Evolutionary conservation across 495 filamentous ascomycete species (phyloP).

Genomic region (Clohesyomyces aquaticus): DNA sequence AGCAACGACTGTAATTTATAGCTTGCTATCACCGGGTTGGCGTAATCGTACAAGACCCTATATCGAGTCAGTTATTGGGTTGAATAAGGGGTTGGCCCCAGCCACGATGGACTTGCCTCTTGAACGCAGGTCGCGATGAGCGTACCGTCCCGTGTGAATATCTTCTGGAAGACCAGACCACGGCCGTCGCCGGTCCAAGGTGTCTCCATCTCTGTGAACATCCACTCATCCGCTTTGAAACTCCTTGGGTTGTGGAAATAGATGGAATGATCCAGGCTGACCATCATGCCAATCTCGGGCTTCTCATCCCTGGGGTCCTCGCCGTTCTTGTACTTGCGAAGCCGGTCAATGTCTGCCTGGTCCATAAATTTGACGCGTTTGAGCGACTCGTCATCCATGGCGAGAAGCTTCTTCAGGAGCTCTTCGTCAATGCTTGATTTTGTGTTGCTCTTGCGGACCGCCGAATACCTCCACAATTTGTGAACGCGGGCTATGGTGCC

Average conservation of each 20-base stretch:
- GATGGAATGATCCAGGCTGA: conserved; percentile 89
- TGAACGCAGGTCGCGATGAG: conserved; percentile 86
- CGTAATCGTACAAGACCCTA: conserved; percentile 16
- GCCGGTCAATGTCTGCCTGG: conserved; percentile 26
- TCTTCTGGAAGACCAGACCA: conserved; percentile 83
- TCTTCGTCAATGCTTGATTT: conserved; percentile 41
- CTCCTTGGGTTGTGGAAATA: conserved; percentile 87
- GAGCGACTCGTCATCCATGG: conserved; percentile 39
- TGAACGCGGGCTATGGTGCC: conserved; percentile 82
- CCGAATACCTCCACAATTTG: conserved; percentile 57
- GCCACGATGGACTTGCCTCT: conserved; percentile 46
- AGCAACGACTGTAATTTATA: too few species aligned
- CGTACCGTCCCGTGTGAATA: conserved; percentile 80
- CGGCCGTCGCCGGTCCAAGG: conserved; percentile 94
- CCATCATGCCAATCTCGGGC: conserved; percentile 87
- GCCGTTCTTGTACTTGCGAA: conserved; percentile 26
- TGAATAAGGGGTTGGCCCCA: neutral
- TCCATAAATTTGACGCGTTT: conserved; percentile 35
- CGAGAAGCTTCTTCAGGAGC: conserved; percentile 38
- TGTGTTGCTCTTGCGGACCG: conserved; percentile 42
- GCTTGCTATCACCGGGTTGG: conserved; percentile 18
- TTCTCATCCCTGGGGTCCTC: conserved; percentile 14
- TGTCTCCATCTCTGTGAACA: conserved; percentile 87
- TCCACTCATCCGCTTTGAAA: conserved; percentile 90
- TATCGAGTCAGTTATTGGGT: neutral